A percentile compares a stretch with the other conserved stretches of the same genome.
Conservation (phyloP, 2,329 filamentous ascomycete species). For the Zymoseptoria passerinii region DNA sequence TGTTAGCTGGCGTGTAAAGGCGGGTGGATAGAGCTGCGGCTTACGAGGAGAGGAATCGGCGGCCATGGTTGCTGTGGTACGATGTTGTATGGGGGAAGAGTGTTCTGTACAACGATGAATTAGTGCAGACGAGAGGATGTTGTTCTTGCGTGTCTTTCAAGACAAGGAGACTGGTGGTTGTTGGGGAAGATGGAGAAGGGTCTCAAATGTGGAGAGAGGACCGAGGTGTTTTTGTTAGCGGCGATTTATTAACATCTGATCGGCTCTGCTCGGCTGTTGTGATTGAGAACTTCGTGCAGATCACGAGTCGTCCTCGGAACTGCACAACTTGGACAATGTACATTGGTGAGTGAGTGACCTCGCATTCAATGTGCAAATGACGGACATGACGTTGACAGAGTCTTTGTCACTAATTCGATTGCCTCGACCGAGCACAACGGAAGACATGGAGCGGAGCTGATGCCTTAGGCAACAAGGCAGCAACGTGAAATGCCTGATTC, state of each 20-base stretch:
- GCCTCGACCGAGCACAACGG: too few species aligned
- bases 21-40: constrained; percentile 28
- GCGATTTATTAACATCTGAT: not conserved
- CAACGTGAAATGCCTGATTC: not conserved
- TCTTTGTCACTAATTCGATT: too few species aligned
- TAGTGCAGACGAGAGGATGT: not conserved
- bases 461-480: not conserved
- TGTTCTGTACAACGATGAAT: not conserved
- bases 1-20: constrained; percentile 25
- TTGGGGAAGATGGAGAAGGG: not conserved
- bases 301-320: not conserved
- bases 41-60: constrained; percentile 60
- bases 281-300: not conserved
- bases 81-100: not conserved
- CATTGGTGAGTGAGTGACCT: not conserved
- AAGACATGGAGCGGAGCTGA: not conserved
- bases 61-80: constrained; percentile 46
- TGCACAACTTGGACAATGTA: not conserved
- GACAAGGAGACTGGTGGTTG: not conserved
- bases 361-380: too few species aligned
- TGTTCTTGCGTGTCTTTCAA: not conserved
- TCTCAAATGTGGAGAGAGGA: not conserved
- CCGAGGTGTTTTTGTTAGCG: not conserved
- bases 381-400: too few species aligned
- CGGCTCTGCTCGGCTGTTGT: not conserved